Conservation (phyloP, 179 eudicot genomes). For the Drosera spatulata region DNA sequence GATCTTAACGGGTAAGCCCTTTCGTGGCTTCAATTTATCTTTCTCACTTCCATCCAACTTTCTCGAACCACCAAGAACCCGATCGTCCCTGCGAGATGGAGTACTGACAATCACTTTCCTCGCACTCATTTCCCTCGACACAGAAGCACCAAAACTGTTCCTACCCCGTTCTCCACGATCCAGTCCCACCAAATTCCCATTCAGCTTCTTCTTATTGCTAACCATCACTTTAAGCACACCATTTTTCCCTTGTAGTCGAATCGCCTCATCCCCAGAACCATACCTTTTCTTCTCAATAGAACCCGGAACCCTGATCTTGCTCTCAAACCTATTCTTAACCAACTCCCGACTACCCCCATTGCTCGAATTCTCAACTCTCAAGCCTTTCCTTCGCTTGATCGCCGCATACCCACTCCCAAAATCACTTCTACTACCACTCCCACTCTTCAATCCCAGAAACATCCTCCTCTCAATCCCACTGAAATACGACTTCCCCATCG, state of each 20-base stretch:
- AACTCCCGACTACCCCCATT: constrained; percentile 13
- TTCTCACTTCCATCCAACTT: constrained; percentile 16
- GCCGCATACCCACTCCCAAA: constrained; percentile 26
- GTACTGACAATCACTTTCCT: constrained; percentile 23
- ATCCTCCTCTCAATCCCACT: constrained; percentile 22
- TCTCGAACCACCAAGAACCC: constrained; percentile 23
- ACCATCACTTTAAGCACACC: constrained; percentile 89
- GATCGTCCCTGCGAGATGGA: constrained; percentile 31
- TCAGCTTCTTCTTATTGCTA: constrained; percentile 47
- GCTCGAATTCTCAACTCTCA: too few relatives aligned
- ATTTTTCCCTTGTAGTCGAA: constrained; percentile 89
- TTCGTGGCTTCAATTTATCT: constrained; percentile 22
- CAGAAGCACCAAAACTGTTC: constrained; percentile 21
- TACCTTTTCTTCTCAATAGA: constrained; percentile 36
- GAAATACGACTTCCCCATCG: constrained; percentile 24
- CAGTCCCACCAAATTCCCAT: constrained; percentile 15
- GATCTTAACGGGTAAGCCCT: constrained; percentile 18
- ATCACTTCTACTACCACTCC: constrained; percentile 18
- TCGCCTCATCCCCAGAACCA: constrained; percentile 49
- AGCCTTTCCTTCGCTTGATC: too few relatives aligned
- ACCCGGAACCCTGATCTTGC: constrained; percentile 37
- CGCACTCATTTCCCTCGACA: constrained; percentile 25
- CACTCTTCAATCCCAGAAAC: constrained; percentile 10
- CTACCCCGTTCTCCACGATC: constrained; percentile 25
- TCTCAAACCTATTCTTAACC: constrained; percentile 20